Conservation (phyloP, 345 rosid species). For the Theobroma cacao region DNA sequence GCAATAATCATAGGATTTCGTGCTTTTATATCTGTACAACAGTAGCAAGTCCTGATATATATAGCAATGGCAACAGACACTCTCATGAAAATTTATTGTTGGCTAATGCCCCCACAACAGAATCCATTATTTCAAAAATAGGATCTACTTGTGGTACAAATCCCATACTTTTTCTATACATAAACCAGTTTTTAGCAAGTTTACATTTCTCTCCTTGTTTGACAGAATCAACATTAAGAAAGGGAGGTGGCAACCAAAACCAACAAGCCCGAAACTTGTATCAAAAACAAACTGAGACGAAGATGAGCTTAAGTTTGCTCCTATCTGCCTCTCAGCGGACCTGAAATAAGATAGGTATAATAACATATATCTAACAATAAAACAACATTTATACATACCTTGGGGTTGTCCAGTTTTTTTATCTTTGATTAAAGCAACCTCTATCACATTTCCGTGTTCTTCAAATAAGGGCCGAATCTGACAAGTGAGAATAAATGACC, state of each 20-base stretch:
- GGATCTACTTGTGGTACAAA: conserved; percentile 35
- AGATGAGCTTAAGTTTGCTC: conserved; percentile 83
- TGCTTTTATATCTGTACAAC: conserved; percentile 45
- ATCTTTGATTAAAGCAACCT: conserved; percentile 95
- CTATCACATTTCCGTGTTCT: conserved; percentile 81
- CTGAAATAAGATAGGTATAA: conserved; percentile 62
- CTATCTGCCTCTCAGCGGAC: conserved; percentile 91
- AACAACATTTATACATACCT: conserved; percentile 58
- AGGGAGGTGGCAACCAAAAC: conserved; percentile 50
- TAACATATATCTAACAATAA: conserved; percentile 35
- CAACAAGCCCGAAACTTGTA: conserved; percentile 64
- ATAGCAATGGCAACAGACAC: conserved; percentile 38
- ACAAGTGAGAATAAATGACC: conserved; percentile 20
- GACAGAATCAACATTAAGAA: conserved; percentile 41
- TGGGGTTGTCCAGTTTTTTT: conserved; percentile 96
- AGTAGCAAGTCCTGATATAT: conserved; percentile 33
- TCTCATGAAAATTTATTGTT: conserved; percentile 33
- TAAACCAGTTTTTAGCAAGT: conserved; percentile 43
- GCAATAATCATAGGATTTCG: conserved; percentile 19
- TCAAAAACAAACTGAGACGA: conserved; percentile 69
- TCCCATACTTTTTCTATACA: conserved; percentile 41
- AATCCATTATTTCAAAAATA: conserved; percentile 49
- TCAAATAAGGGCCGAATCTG: conserved; percentile 90
- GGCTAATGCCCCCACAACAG: conserved; percentile 45
- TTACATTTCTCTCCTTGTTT: conserved; percentile 56